Evolutionary conservation across 306 rosid genomes (phyloP).

Genomic region (Castanospermum australe): DNA sequence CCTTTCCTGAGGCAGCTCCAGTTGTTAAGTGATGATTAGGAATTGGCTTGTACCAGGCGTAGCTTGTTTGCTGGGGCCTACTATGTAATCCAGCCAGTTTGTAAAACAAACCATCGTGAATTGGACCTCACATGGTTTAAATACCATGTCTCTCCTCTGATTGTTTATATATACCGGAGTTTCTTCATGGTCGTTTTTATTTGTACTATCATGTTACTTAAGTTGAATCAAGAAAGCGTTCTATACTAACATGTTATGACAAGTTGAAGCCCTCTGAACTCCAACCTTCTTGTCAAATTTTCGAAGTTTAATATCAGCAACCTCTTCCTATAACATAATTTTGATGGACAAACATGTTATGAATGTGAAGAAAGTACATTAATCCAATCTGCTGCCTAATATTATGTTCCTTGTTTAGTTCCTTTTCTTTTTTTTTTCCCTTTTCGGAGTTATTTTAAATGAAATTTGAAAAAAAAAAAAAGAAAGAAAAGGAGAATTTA

Average conservation of each 20-base stretch:
- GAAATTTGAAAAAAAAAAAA: not conserved
- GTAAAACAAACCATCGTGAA: not conserved
- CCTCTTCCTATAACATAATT: not conserved
- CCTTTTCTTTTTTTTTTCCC: not conserved
- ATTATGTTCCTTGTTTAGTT: not conserved
- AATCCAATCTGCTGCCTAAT: not conserved
- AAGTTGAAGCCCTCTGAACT: not conserved
- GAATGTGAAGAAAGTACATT: not conserved
- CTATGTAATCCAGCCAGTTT: slow-evolving; percentile 10
- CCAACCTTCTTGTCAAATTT: not conserved
- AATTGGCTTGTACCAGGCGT: not conserved
- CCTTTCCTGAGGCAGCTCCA: slow-evolving; percentile 32
- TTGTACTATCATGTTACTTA: not conserved
- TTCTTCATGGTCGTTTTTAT: not conserved
- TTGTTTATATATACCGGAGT: slow-evolving; percentile 22
- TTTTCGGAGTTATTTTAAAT: not conserved
- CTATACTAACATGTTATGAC: not conserved
- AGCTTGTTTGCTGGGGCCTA: not conserved
- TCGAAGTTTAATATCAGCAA: not conserved
- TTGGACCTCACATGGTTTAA: slow-evolving; percentile 18
- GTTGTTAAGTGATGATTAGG: slow-evolving; percentile 23
- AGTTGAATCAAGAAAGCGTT: not conserved
- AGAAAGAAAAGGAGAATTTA: slow-evolving; percentile 1
- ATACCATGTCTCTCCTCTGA: not conserved
- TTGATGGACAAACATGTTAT: not conserved